Evolutionary conservation across 2,329 filamentous ascomycete species (phyloP), one percentile per base, ranked within the genome.

Genomic region (Chaetomium globosum): DNA sequence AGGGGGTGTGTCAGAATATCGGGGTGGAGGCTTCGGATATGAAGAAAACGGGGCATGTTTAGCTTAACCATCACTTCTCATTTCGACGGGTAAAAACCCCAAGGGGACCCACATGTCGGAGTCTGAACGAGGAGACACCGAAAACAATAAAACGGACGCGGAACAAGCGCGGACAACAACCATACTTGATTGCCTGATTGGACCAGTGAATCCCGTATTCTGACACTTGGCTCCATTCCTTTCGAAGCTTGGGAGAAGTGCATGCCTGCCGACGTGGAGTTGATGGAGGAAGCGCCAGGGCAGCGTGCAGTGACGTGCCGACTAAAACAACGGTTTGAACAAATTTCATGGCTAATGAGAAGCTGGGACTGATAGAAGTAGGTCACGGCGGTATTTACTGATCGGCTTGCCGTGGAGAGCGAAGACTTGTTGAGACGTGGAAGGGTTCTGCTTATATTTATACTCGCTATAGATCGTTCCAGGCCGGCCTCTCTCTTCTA

Each of bases 181-280:
- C n/a, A n/a, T n/a, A n/a, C n/a, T n/a, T n/a, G n/a, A n/a, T n/a
- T n/a, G n/a, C n/a, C n/a, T n/a, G n/a, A n/a, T n/a, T n/a, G n/a
- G n/a, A n/a, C n/a, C n/a, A n/a, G n/a, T n/a, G n/a, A n/a, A n/a
- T n/a, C n/a, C n/a, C n/a, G n/a, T n/a, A n/a, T n/a, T n/a, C n/a
- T n/a, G n/a, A n/a, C n/a, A n/a, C n/a, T n/a, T 48, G 46, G 46
- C 46, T 23, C 46, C 46, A 48, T 48, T 48, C 46, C 46, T 48
- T 48, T 48, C 46, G 46, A 21, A 48, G 46, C 16, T 48, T 48
- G n/a, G n/a, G 46, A 48, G 46, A 23, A 23, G 46, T 48, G 46
- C 46, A 48, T 23, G 46, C n/a, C 6, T 48, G 46, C 46, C 46
- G 46, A 12, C 46, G 46, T n/a, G 6, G 46, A 48, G 46, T 48